Base-by-base conservation (phyloP, 2,329 filamentous ascomycete species). In the Penicillium oxalicum region DNA sequence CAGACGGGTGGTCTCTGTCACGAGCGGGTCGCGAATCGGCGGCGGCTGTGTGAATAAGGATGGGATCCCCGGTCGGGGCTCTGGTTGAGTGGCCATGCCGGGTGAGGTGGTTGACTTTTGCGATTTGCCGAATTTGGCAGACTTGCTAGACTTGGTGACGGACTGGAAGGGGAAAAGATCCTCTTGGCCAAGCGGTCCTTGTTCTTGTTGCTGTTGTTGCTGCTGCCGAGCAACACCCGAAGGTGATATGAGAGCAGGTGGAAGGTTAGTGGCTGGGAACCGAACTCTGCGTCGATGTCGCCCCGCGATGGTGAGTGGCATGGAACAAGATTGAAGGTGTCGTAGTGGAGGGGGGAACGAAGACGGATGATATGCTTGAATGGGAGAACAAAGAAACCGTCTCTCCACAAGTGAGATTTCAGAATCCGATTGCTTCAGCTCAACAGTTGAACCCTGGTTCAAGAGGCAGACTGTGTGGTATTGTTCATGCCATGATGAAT, bases 1-100 rank as follows among this genome's bases (percentile, higher is more conserved):
- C 27, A 80, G 65, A 43, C 69, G 64, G 1, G 86, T 89, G 25
- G 87, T 87, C 51, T 80, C 73, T 4, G 90, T 93, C 42, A 72
- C 65, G 44, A 91, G 74, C 12, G 62, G 55, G 62, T 95, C 90
- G 47, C 73, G 74, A 57, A 95, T 80, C 13, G 75, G 74, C 9
- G 87, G 84, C 36, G 70, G 69, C 47, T 69, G 58, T 43, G 63
- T 66, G 56, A 73, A 74, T 41, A 74, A 58, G 44, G 60, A 53
- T 43, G 72, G 69, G 48, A 73, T 62, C 51, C 62, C 59, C 40
- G 61, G 53, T 28, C 47, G 52, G 42, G 56, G 55, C 37, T 51
- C 26, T 33, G 48, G 46, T 54, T 59, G 52, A 36, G 52, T 55
- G 27, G 56, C 40, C 64, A 67, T 67, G 26, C 8, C 29, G 25